These are phyloP conservation scores for Phytomonas sp. DNA, from an alignment of 208 protist species.

Conservation along the genomic window DNA sequence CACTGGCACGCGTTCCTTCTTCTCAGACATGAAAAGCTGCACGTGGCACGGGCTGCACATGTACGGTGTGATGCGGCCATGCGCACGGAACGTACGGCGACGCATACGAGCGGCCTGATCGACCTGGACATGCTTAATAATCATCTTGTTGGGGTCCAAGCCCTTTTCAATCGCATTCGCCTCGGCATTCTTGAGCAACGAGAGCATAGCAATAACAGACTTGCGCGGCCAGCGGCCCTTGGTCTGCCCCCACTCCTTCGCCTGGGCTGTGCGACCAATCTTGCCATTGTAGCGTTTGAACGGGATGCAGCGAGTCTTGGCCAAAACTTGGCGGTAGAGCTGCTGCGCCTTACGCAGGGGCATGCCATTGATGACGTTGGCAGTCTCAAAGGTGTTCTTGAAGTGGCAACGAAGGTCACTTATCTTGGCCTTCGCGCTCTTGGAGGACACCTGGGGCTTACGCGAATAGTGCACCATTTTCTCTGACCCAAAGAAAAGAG, in stretches of 20 bases:
- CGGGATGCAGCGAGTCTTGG: constrained; percentile 92
- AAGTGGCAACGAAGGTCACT: constrained; percentile 91
- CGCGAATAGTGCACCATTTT: constrained; percentile 87
- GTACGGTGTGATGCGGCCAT: constrained; percentile 92
- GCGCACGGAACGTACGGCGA: constrained; percentile 93
- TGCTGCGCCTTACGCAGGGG: constrained; percentile 87
- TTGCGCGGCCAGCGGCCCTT: constrained; percentile 93
- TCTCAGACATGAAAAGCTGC: constrained; percentile 85
- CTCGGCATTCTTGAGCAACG: constrained; percentile 92
- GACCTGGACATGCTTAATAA: constrained; percentile 91
- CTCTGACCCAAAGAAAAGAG: constrained; percentile 2
- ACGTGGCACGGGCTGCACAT: constrained; percentile 91
- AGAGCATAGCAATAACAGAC: constrained; percentile 87
- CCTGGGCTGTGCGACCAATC: constrained; percentile 88
- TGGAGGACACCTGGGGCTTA: constrained; percentile 85
- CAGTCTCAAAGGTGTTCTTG: constrained; percentile 94
- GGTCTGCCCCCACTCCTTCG: constrained; percentile 89
- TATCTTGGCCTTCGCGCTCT: constrained; percentile 82
- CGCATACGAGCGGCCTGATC: constrained; percentile 86
- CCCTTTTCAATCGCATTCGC: constrained; percentile 87
- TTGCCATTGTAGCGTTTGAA: constrained; percentile 93
- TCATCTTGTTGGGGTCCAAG: constrained; percentile 87
- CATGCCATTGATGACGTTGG: constrained; percentile 90
- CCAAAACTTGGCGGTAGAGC: constrained; percentile 91
- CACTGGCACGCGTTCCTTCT: constrained; percentile 72